Evolutionary conservation across 2,329 filamentous ascomycete species (phyloP), one percentile per base, ranked within the genome.

Genomic region (Cladobotryum protrusum): DNA sequence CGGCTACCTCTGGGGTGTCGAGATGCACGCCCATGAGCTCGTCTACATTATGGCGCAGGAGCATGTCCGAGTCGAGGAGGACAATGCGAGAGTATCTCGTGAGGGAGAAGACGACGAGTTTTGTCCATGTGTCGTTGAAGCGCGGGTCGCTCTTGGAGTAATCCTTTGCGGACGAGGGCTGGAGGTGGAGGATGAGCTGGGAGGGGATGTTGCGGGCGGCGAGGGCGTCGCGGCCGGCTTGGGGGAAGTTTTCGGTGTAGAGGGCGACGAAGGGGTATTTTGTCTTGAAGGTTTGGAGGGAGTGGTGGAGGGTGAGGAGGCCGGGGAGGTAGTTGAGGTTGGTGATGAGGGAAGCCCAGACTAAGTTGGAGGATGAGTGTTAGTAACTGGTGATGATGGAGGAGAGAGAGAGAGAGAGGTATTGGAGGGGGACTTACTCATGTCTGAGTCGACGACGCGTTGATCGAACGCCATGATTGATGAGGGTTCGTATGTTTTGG

Each of bases 71-170:
- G 70, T 96, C 90, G 48, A 96, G 76, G 69, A 89, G 86, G 34
- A 95, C 86, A 33, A 95, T 81, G 37, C 89, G 80, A 20, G 84
- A 76, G 70, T 91, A 95, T 64, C 91, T 82, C 15, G 76, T 76
- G 32, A 95, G 74, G 18, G 80, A 83, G 66, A 95, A 96, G 5
- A 86, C 82, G 14, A 84, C 80, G 24, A 96, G 79, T 70, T 95
- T 96, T 67, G 79, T 87, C 89, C 89, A 96, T 75, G 86, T 90
- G 68, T 95, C 88, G 69, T 89, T 85, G 76, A 95, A 95, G 58
- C 90, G 84, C 45, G 85, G 83, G 67, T 95, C 89, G 54, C 86
- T 79, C 14, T 86, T 79, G 60, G 74, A 78, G 72, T 83, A 95
- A 69, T 87, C 83, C 55, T 69, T 71, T 53, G 82, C 83, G 33